These are phyloP conservation scores for Calonectria fujianensis DNA, from an alignment of 2,329 filamentous ascomycete species.

Conservation along the genomic window DNA sequence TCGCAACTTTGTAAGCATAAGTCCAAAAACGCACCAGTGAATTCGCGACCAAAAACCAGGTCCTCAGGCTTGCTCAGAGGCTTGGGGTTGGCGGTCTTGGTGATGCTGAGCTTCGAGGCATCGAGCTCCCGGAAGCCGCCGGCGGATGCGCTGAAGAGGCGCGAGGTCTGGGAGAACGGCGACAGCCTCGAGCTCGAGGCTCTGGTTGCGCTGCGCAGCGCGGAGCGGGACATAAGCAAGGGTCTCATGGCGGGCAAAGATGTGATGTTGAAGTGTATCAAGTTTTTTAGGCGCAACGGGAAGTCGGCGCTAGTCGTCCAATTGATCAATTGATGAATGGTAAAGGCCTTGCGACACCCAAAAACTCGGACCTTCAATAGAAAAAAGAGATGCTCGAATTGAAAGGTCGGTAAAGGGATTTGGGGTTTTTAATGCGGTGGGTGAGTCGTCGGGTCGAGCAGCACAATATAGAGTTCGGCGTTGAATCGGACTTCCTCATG, in stretches of 20 bases:
- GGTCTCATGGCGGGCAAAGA: slow-evolving; percentile 56
- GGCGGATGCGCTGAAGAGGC: slow-evolving; percentile 71
- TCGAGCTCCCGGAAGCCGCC: slow-evolving; percentile 82
- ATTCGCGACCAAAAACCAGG: slow-evolving; percentile 91
- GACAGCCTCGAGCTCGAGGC: slow-evolving; percentile 63
- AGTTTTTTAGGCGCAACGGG: slow-evolving; percentile 4
- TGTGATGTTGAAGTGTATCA: slow-evolving; percentile 28
- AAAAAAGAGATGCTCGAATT: background rate
- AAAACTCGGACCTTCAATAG: background rate
- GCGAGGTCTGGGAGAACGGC: slow-evolving; percentile 56
- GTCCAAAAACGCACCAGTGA: slow-evolving; percentile 80
- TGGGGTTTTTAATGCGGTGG: slow-evolving; percentile 34
- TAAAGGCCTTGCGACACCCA: slow-evolving; percentile 9
- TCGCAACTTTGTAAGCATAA: background rate
- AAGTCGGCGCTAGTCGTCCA: background rate
- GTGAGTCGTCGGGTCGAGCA: slow-evolving; percentile 29
- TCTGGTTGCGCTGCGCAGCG: slow-evolving; percentile 59
- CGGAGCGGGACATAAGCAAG: slow-evolving; percentile 56
- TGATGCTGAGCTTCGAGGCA: slow-evolving; percentile 83
- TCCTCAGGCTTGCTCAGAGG: slow-evolving; percentile 83
- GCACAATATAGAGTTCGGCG: slow-evolving; percentile 48
- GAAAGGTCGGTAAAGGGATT: slow-evolving; percentile 28
- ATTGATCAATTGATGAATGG: slow-evolving; percentile 24
- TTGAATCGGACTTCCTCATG: slow-evolving; percentile 51
- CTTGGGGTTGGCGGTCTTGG: slow-evolving; percentile 85